Evolutionary conservation across 1,139 yeast species (phyloP).

Genomic region (Geotrichum aggregatum): DNA sequence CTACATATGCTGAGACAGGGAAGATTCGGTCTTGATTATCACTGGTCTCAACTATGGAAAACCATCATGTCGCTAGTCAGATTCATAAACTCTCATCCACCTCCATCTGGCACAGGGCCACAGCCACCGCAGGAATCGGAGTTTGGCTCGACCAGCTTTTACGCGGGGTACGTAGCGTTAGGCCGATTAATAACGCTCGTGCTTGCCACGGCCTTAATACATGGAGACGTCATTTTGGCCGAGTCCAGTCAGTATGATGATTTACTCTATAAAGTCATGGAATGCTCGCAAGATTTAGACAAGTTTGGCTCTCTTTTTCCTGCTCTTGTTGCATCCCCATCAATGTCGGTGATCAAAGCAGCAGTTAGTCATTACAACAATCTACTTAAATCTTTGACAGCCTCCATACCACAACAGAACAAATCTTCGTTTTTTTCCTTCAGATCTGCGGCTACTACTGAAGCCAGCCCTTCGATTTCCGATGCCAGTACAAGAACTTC

Average conservation of each 20-base stretch:
- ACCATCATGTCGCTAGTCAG: conserved; percentile 34
- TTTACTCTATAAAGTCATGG: conserved; percentile 37
- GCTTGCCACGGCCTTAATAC: conserved; percentile 34
- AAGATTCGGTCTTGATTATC: conserved; percentile 31
- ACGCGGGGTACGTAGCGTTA: conserved; percentile 25
- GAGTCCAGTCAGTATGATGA: conserved; percentile 37
- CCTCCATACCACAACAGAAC: background rate
- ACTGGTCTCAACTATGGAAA: conserved; percentile 42
- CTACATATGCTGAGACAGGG: conserved; percentile 28
- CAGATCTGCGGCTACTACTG: background rate
- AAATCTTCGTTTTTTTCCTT: conserved; percentile 11
- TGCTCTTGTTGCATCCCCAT: conserved; percentile 23
- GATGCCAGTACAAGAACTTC: background rate
- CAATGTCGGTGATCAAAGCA: conserved; percentile 28
- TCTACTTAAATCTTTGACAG: conserved; percentile 20
- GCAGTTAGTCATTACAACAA: conserved; percentile 32
- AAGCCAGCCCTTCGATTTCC: background rate
- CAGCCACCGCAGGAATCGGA: background rate
- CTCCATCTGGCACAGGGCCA: background rate
- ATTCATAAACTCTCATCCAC: conserved; percentile 28
- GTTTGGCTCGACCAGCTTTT: background rate
- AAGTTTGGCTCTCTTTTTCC: conserved; percentile 25
- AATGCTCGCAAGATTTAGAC: conserved; percentile 28
- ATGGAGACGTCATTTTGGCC: conserved; percentile 36
- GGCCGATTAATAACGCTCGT: conserved; percentile 29